Percentiles rank a stretch among this genome's conserved stretches.
phyloP scores from a whole-genome alignment of 176 grass and related monocot species.

The Aechmea fasciata region DNA sequence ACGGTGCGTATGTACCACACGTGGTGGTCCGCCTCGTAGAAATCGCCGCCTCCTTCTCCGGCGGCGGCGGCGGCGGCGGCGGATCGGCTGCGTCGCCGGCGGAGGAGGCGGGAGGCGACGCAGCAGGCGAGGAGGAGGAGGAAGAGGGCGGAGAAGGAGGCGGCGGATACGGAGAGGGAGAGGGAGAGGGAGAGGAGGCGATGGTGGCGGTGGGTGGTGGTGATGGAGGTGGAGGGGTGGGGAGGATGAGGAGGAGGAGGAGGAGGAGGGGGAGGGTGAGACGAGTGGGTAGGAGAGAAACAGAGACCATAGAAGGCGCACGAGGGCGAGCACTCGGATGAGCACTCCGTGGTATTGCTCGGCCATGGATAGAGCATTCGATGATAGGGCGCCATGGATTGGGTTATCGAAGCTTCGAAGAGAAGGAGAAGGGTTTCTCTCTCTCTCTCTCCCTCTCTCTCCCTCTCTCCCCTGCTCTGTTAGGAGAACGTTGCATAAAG shows the following conservation, averaged over 20 bases:
- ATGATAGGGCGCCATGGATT: not conserved
- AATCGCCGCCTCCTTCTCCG: not conserved
- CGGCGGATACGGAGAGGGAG: constrained; percentile 31
- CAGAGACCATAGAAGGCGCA: not conserved
- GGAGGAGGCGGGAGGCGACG: not conserved
- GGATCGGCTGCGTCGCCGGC: not conserved
- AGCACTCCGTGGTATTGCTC: not conserved
- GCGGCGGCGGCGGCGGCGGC: not conserved
- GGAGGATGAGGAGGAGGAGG: not conserved
- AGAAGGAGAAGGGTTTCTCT: not conserved
- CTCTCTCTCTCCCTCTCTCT: too few species aligned
- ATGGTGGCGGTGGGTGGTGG: not conserved
- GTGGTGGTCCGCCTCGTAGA: constrained; percentile 43
- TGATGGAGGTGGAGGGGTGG: not conserved
- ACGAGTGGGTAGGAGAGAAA: not conserved
- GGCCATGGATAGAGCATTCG: not conserved
- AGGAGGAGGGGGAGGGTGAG: constrained; percentile 6
- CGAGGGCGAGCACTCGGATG: not conserved
- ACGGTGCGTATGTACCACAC: constrained; percentile 53
- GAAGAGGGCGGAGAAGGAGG: constrained; percentile 27
- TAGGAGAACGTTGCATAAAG: too few species aligned
- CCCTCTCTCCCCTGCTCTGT: too few species aligned
- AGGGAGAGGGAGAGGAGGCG: constrained; percentile 15
- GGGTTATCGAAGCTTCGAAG: not conserved
- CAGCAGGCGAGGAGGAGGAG: constrained; percentile 29